These are phyloP conservation scores for Phytopythium chamaehyphon DNA, from an alignment of 352 stramenopile genomes.

Conservation along the genomic window DNA sequence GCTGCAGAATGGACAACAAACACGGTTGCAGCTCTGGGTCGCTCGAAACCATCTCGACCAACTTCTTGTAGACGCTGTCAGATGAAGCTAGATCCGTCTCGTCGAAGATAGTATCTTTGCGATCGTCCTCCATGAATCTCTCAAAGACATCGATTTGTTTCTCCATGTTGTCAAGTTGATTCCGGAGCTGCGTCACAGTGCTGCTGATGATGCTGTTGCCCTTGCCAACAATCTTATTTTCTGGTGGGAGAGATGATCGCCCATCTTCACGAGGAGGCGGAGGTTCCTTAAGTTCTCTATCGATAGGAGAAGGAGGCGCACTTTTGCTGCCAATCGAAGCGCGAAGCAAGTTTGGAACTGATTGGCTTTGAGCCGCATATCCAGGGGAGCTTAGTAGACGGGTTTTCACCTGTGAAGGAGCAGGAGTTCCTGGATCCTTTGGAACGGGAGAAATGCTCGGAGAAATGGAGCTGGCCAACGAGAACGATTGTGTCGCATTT, in stretches of 20 bases:
- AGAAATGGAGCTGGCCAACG: constrained; percentile 12
- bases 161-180: constrained; percentile 85
- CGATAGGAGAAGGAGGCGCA: constrained; percentile 47
- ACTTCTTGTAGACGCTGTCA: constrained; percentile 62
- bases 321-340: constrained; percentile 33
- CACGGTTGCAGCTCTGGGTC: constrained; percentile 66
- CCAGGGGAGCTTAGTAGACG: not conserved
- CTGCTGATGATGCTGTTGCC: constrained; percentile 59
- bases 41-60: constrained; percentile 49
- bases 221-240: constrained; percentile 15
- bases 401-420: not conserved
- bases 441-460: constrained; percentile 20
- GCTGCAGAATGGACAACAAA: constrained; percentile 75
- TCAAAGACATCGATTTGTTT: constrained; percentile 89
- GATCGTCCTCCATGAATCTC: constrained; percentile 85
- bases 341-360: constrained; percentile 15
- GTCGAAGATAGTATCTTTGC: constrained; percentile 84
- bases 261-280: constrained; percentile 10
- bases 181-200: constrained; percentile 69
- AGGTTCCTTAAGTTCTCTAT: constrained; percentile 28
- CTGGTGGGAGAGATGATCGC: constrained; percentile 7
- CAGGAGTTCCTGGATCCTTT: constrained; percentile 11
- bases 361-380: constrained; percentile 1
- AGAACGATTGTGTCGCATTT: not conserved
- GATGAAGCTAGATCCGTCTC: constrained; percentile 68